These are phyloP conservation scores for Aspergillus thermomutatus DNA, from an alignment of 2,329 filamentous ascomycete species.

Conservation along the genomic window DNA sequence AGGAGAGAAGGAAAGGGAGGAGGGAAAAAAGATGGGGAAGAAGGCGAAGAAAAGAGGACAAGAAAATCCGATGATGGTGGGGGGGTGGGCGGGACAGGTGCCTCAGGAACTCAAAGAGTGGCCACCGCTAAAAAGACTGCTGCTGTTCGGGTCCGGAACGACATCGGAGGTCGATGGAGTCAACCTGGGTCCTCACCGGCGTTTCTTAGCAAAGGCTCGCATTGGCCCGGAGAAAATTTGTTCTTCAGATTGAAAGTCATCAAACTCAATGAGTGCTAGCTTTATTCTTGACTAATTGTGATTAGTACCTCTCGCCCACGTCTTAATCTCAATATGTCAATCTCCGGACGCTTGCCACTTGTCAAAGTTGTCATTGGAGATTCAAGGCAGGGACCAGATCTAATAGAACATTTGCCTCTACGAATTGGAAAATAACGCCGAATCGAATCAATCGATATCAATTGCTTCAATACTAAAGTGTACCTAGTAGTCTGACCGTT, in stretches of 20 bases:
- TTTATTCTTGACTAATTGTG: not conserved
- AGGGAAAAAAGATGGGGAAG: constrained; percentile 4
- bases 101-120: not conserved
- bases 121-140: too few relatives aligned
- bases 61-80: constrained; percentile 1
- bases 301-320: not conserved
- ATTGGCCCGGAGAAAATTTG: not conserved
- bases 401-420: not conserved
- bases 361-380: too few relatives aligned
- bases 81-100: not conserved
- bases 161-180: not conserved
- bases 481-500: not conserved
- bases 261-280: not conserved
- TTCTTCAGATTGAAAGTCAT: not conserved
- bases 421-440: not conserved
- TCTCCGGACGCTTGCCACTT: not conserved
- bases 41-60: constrained; percentile 4
- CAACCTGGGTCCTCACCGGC: not conserved
- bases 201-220: not conserved
- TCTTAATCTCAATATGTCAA: not conserved
- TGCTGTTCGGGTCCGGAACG: not conserved
- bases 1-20: constrained; percentile 11
- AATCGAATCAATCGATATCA: not conserved
- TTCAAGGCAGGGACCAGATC: too few relatives aligned
- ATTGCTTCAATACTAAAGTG: not conserved